Evolutionary conservation across 306 rosid genomes (phyloP), one percentile per base, ranked within the genome.

Genomic region (Vicia faba): DNA sequence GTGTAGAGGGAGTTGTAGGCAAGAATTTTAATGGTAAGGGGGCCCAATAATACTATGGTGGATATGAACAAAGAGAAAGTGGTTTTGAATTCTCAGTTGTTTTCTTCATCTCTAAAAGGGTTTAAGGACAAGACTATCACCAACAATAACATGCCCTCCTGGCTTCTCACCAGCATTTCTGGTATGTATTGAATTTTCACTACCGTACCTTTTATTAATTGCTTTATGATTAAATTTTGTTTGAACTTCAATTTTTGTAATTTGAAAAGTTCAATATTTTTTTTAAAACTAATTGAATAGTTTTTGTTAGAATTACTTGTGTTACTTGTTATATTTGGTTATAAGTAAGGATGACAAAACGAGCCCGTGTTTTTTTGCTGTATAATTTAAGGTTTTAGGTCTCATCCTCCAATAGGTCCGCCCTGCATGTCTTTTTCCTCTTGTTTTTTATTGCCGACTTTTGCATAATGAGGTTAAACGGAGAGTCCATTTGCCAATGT

Each of bases 81-180:
- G 71, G 8, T n/a, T 56, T 71, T 76, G 48, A 71, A 78, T 78
- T 39, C 46, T 39, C 7, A 12, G 5, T 55, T 61, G 41, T 8
- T 70, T 26, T 11, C 69, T 44, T 66, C 78, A 46, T 78, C 67
- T 69, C 7, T 40, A 8, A 75, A 61, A 66, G 80, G 74, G 49
- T 66, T 66, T 39, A 63, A 66, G 64, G 74, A 68, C 70, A 78
- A 62, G 50, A 7, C 40, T 64, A 46, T 49, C 70, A 48, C 55
- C 55, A 69, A 9, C 64, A 79, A 45, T 15, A 75, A 54, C 72
- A 80, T 63, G 53, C 89, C 95, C 23, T 45, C 79, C 2, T 77
- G 88, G 84, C 85, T 82, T 0, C 72, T 76, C 46, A 79, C 83
- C 65, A 58, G 48, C 23, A 73, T 79, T 63, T 75, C 96, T 39